Evolutionary conservation across 768 basidiomycete genomes (phyloP), one percentile per base, ranked within the genome.

Genomic region (Clavaria fumosa): DNA sequence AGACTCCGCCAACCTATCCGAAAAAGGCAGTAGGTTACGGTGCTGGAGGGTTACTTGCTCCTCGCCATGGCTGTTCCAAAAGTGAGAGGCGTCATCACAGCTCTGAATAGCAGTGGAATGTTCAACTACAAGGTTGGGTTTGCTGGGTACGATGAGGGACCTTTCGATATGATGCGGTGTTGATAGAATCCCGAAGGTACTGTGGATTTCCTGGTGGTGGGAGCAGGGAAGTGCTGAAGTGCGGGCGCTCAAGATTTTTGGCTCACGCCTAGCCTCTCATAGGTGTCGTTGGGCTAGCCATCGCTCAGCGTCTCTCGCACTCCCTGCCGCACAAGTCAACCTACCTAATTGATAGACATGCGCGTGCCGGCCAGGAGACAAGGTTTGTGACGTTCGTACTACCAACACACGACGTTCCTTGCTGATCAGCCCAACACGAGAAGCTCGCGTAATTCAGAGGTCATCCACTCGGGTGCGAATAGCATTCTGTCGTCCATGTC

Each of bases 401-500:
- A n/a, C n/a, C n/a, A n/a, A n/a, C n/a, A n/a, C n/a, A n/a, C n/a
- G n/a, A n/a, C n/a, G n/a, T n/a, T n/a, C n/a, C n/a, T n/a, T n/a
- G n/a, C n/a, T n/a, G n/a, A n/a, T n/a, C n/a, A n/a, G n/a, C n/a
- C n/a, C n/a, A n/a, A n/a, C n/a, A n/a, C n/a, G n/a, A n/a, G 15
- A 31, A 90, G 89, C 53, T 89, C 85, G 27, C 73, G 91, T 11
- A 95, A 93, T 53, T 91, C 89, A 0, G 91, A 95, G 51, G 91
- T 97, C 17, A 81, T 96, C 19, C 91, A 96, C 59, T 78, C 84
- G 43, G 89, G 83, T 75, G 50, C 17, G 15, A 3, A 21, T 15
- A 33, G 18, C 34, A 23, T 17, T 21, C 6, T 20, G 5, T 22
- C 24, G 26, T 19, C 35, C 12, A 7, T 23, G 24, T 32, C n/a